Evolutionary conservation across 2,329 filamentous ascomycete genomes (phyloP), one percentile per base, ranked within the genome.

Genomic region (Nothophaeocryptopus gaeumannii): DNA sequence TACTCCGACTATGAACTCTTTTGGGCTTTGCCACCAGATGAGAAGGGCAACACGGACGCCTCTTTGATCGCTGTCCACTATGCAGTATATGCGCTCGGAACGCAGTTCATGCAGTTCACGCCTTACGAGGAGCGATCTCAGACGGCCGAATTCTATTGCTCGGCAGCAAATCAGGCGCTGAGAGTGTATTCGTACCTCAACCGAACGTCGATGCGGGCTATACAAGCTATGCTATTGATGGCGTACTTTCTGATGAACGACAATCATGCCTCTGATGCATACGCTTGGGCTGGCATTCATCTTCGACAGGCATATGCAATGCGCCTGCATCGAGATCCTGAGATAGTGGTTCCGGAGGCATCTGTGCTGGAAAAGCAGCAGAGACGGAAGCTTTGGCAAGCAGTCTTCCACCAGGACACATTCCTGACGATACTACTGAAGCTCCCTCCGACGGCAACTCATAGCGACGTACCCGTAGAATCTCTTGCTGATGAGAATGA

Each of bases 221-320:
- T 91, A 30, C 86, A 89, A 67, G 82, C 88, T 38, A 91, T 91
- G 86, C 84, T 90, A 0, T 70, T 92, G n/a, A 83, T 90, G 51
- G 84, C 83, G 0, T 91, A 91, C 64, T 92, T 92, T 60, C 74
- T 92, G 32, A 90, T 91, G 73, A 92, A 92, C 61, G 87, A 92
- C 67, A 90, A 90, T 61, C 87, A 91, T 61, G 86, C 86, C 3
- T 88, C 85, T 0, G 88, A 92, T 64, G 88, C 87, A 1, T 92
- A 87, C 83, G 84, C 86, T 0, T 92, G 90, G 73, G 85, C 85
- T 0, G 88, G 88, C 5, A 84, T 92, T 20, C 69, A 89, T 15
- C 83, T 89, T 56, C 78, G 87, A 20, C 88, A 92, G 68, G 82
- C 87, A 0, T 91, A 90, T 61, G 88, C 88, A 16, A 87, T 92